Evolutionary conservation across 1,139 yeast species (phyloP), one percentile per base, ranked within the genome.

Genomic region (Hansenula lynferdii): DNA sequence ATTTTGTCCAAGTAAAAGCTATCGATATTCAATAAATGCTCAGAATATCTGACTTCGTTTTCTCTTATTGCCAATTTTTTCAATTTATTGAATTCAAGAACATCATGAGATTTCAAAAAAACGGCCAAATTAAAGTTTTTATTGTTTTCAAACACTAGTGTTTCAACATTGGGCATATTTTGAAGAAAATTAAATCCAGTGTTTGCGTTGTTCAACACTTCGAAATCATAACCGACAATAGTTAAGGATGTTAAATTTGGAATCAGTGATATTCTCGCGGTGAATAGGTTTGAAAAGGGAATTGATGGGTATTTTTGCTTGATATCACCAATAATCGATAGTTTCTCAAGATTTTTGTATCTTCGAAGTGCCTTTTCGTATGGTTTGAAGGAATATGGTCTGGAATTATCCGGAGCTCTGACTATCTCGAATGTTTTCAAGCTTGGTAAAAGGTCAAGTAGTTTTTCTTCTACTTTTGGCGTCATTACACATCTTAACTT

Each of bases 181-280:
- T 42, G 39, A 4, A 53, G 38, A 34, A 53, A 50, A 33, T 53
- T 53, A 26, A 40, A 46, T 9, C 42, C 43, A 6, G 43, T 47
- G 32, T 48, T 50, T 1, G n/a, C 14, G 2, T 34, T 27, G 34
- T 45, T 48, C n/a, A 53, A 12, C 0, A 30, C 23, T 3, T 38
- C 23, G 26, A 51, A 45, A 28, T 50, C 49, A 35, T 47, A 50
- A 3, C 55, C 51, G 18, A 48, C 50, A 9, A 53, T 41, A 7
- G 42, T 39, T 14, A 53, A 27, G 0, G 45, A 32, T 17, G 27
- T 12, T 11, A 53, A 25, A 26, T 47, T 50, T 11, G 53, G 50
- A 2, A 47, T 28, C 14, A 3, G 35, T 9, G 3, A 40, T 40
- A 10, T 32, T 30, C 26, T 19, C 12, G 23, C 18, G 2, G 43